Conservation (phyloP, 164 flowering plant genomes). For the Malania oleifera region DNA sequence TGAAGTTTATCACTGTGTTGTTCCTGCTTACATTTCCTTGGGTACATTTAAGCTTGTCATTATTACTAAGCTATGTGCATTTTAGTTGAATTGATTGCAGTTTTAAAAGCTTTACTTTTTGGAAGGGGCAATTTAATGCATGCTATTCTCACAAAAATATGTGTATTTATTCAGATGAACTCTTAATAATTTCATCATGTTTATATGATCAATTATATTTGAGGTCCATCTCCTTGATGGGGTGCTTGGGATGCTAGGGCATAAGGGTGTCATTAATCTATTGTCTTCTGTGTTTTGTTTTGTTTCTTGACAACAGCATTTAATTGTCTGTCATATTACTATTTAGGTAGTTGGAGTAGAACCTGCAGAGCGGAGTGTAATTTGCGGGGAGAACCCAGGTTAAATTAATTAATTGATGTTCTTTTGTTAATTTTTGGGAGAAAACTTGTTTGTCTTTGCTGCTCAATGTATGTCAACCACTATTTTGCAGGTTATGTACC, state of each 20-base stretch:
- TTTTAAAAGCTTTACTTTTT: too few species aligned
- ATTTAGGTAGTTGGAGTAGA: conserved; percentile 77
- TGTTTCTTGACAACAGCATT: background rate
- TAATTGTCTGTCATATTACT: background rate
- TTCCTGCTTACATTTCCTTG: too few species aligned
- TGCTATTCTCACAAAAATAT: too few species aligned
- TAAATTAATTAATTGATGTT: background rate
- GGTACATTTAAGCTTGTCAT: too few species aligned
- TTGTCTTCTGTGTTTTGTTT: background rate
- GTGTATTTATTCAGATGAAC: too few species aligned
- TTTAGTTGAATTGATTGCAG: too few species aligned
- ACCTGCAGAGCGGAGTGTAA: conserved; percentile 73
- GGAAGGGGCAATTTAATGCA: too few species aligned
- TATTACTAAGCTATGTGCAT: too few species aligned
- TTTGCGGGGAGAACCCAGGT: conserved; percentile 79
- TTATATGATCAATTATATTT: conserved; percentile 1
- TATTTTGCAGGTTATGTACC: conserved; percentile 62
- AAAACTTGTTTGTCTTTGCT: background rate
- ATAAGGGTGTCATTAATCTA: background rate
- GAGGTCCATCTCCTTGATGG: background rate
- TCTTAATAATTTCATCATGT: background rate
- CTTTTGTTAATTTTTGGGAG: background rate
- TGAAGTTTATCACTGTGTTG: too few species aligned
- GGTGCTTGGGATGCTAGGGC: background rate
- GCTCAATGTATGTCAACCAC: conserved; percentile 2